These are phyloP conservation scores for Saturnispora mendoncae DNA, from an alignment of 805 yeast species.

Conservation along the genomic window DNA sequence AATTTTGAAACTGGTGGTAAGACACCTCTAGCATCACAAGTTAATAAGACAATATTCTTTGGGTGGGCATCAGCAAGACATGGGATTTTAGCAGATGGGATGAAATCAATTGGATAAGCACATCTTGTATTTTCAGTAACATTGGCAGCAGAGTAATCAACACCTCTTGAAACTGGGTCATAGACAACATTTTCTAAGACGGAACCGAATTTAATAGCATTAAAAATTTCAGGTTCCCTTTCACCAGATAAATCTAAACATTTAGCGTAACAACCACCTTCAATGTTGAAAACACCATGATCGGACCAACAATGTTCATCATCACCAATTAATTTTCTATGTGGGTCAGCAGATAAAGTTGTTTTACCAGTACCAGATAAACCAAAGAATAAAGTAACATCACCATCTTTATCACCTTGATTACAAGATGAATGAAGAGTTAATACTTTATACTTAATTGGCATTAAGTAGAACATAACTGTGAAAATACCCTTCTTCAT, in stretches of 20 bases:
- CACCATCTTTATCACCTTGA: constrained; percentile 74
- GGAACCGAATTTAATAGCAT: constrained; percentile 90
- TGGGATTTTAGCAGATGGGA: constrained; percentile 93
- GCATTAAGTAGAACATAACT: constrained; percentile 98
- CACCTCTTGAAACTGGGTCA: constrained; percentile 68
- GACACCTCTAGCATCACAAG: constrained; percentile 98
- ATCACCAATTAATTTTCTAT: constrained; percentile 91
- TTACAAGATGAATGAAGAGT: constrained; percentile 94
- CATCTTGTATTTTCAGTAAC: constrained; percentile 97
- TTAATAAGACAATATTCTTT: constrained; percentile 79
- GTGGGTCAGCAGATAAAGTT: constrained; percentile 91
- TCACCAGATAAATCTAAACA: constrained; percentile 83
- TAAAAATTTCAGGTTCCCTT: constrained; percentile 96
- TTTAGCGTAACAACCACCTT: constrained; percentile 99
- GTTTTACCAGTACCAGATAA: constrained; percentile 98
- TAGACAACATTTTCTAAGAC: constrained; percentile 89
- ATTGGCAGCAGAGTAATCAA: constrained; percentile 72
- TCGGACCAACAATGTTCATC: constrained; percentile 99
- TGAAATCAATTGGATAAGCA: constrained; percentile 95
- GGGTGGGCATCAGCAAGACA: constrained; percentile 88
- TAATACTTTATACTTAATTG: constrained; percentile 80
- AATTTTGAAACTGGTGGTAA: constrained; percentile 94
- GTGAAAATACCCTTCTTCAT: constrained; percentile 99
- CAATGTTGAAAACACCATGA: constrained; percentile 96
- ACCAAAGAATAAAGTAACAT: constrained; percentile 93